Evolutionary conservation across 2,329 filamentous ascomycete species (phyloP).

Genomic region (Penicillium sp.): DNA sequence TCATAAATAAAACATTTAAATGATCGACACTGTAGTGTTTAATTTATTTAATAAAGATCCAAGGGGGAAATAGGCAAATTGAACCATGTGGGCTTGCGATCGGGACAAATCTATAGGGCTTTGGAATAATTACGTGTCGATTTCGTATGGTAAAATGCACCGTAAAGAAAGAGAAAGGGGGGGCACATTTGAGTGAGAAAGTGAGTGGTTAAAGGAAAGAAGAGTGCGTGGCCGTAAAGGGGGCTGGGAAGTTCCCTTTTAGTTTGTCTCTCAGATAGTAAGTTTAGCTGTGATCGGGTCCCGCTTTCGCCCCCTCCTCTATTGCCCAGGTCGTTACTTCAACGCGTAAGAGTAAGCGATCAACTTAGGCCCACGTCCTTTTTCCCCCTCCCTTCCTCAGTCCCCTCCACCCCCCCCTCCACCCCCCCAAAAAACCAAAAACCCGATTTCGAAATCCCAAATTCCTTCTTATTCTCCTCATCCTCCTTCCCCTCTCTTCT

Average conservation of each 20-base stretch:
- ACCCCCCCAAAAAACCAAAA: constrained; percentile 13
- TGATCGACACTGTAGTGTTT: constrained; percentile 9
- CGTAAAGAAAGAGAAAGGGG: constrained; percentile 10
- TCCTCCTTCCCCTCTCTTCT: constrained; percentile 17
- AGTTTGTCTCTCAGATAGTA: not conserved
- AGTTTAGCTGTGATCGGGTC: constrained; percentile 9
- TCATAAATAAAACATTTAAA: not conserved
- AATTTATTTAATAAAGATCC: constrained; percentile 7
- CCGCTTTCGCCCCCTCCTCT: constrained; percentile 23
- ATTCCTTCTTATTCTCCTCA: constrained; percentile 25
- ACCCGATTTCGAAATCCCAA: constrained; percentile 16
- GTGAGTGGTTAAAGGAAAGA: constrained; percentile 15
- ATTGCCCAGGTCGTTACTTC: constrained; percentile 2
- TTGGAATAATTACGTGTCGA: constrained; percentile 23
- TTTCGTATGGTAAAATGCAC: constrained; percentile 15
- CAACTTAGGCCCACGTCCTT: constrained; percentile 22
- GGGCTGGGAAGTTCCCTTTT: constrained; percentile 8
- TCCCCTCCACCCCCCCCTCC: constrained; percentile 11
- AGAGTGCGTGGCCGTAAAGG: constrained; percentile 23
- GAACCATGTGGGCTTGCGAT: constrained; percentile 15
- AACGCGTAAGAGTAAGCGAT: constrained; percentile 23
- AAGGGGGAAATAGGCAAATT: not conserved
- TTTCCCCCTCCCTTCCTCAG: constrained; percentile 7
- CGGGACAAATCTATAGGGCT: constrained; percentile 11
- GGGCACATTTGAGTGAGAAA: not conserved